Evolutionary conservation across 2,329 filamentous ascomycete species (phyloP), one percentile per base, ranked within the genome.

Genomic region (Fusarium temperatum): DNA sequence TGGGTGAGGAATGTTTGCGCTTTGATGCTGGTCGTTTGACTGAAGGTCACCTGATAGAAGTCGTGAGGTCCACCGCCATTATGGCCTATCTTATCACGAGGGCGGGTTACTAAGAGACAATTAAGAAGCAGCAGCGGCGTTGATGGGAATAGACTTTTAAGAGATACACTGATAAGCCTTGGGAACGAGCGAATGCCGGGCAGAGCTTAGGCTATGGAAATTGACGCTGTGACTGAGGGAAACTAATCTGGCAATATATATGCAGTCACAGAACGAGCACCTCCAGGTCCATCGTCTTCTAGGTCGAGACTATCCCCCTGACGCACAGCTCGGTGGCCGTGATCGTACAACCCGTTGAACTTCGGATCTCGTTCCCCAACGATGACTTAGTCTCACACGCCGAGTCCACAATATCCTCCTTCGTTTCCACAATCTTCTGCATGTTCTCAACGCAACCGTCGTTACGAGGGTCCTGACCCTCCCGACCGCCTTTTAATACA

Each of bases 231-330:
- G 22, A 15, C 9, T n/a, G 9, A 5, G 41, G n/a, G n/a, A 44
- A 44, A 17, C 15, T 24, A 24, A 12, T 44, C 15, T 44, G 41
- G 15, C 3, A 42, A 42, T 6, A 14, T 24, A 44, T 3, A 44
- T 18, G 1, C 6, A 24, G n/a, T 8, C 6, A 8, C 6, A 5
- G 6, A 10, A 17, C 14, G 15, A 17, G 15, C 1, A 8, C 5
- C 14, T 42, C n/a, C n/a, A 11, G 14, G 41, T 8, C 22, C 0
- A 42, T 42, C 6, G 3, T n/a, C 22, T 9, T n/a, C 20, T 8
- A 17, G 6, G 41, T 24, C 41, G 12, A 11, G 14, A 24, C 6
- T 17, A 17, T 24, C 13, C 41, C 12, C 41, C n/a, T 24, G 41
- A 24, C 0, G 4, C 6, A 17, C 10, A 18, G 1, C 22, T 44